Conservation (phyloP, 768 basidiomycete species). For the Clitopilus hobsonii region DNA sequence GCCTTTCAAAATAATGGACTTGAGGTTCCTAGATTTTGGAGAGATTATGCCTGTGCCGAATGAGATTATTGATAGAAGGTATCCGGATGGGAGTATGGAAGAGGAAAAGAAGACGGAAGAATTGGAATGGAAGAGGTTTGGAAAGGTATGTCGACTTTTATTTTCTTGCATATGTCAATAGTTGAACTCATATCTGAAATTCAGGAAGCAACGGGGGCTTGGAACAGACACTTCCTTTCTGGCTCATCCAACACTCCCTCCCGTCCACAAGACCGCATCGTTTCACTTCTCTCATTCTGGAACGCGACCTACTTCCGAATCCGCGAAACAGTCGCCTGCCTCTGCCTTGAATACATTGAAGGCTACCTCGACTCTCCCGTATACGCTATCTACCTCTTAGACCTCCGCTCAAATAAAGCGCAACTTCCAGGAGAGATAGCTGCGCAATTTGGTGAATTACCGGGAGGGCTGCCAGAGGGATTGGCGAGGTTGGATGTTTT, state of each 20-base stretch:
- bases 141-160: constrained; percentile 9
- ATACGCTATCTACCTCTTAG: constrained; percentile 20
- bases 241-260: not conserved
- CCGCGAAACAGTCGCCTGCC: constrained; percentile 9
- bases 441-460: constrained; percentile 19
- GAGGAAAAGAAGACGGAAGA: no score
- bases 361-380: constrained; percentile 16
- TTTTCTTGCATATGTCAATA: not conserved
- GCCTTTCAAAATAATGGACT: constrained; percentile 15
- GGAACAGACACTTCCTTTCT: not conserved
- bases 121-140: constrained; percentile 16
- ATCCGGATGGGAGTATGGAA: no score
- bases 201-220: no score
- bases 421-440: constrained; percentile 6
- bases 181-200: no score
- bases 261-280: constrained; percentile 19
- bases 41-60: constrained; percentile 10
- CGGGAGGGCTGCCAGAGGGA: constrained; percentile 13
- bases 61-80: constrained; percentile 5
- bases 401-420: constrained; percentile 4
- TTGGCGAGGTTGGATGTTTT: constrained; percentile 18
- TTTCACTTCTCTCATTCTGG: constrained; percentile 12
- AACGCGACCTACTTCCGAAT: constrained; percentile 13
- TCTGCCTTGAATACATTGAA: constrained; percentile 16
- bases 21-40: constrained; percentile 10